Conservation (phyloP, 345 rosid species). For the Pistacia integerrima region DNA sequence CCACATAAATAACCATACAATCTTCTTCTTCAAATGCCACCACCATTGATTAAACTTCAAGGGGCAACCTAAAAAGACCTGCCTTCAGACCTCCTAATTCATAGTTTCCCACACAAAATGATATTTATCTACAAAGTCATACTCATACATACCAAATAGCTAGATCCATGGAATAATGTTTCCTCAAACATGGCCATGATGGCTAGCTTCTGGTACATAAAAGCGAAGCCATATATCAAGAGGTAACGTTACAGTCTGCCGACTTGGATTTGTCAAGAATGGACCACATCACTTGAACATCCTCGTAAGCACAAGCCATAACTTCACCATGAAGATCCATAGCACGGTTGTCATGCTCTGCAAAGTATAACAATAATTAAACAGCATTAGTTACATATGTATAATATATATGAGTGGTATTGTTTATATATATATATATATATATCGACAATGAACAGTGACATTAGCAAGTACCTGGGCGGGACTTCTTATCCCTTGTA, state of each 20-base stretch:
- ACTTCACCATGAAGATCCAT: constrained; percentile 86
- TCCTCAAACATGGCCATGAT: not conserved
- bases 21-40: not conserved
- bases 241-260: constrained; percentile 44
- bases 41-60: not conserved
- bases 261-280: constrained; percentile 90
- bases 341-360: constrained; percentile 55
- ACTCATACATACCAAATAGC: not conserved
- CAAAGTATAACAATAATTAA: not conserved
- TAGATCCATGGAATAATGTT: constrained; percentile 3
- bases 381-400: not conserved
- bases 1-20: not conserved
- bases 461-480: constrained; percentile 30
- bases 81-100: not conserved
- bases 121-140: constrained; percentile 11
- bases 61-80: constrained; percentile 9
- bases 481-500: constrained; percentile 46
- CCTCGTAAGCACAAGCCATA: constrained; percentile 91
- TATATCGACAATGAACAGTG: not conserved
- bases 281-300: constrained; percentile 96
- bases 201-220: constrained; percentile 6
- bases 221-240: constrained; percentile 18
- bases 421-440: too few species aligned
- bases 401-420: not conserved
- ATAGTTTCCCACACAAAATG: not conserved